These are phyloP conservation scores for Nemania abortiva DNA, from an alignment of 2,329 filamentous ascomycete genomes.

Conservation along the genomic window DNA sequence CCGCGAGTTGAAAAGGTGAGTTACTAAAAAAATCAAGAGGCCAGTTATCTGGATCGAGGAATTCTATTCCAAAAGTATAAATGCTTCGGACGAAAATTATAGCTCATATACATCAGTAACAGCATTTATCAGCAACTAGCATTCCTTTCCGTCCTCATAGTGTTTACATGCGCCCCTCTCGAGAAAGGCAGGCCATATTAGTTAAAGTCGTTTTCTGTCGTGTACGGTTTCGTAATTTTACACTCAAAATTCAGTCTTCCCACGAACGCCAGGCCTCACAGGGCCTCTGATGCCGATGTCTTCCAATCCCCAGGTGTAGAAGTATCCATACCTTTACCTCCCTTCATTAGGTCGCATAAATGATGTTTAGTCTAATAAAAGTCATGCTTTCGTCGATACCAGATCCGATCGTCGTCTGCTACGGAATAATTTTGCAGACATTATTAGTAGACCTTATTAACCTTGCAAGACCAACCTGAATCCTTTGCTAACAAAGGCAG, in stretches of 20 bases:
- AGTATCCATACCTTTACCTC: conserved; percentile 25
- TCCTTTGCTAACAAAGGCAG: conserved; percentile 83
- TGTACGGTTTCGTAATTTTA: conserved; percentile 31
- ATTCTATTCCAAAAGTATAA: not conserved
- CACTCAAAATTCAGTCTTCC: conserved; percentile 22
- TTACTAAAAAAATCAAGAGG: not conserved
- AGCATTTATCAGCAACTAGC: not conserved
- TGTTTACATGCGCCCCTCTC: not conserved
- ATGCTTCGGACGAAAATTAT: not conserved
- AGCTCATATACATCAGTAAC: not conserved
- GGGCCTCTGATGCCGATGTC: conserved; percentile 22
- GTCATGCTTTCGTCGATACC: conserved; percentile 14
- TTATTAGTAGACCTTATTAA: conserved; percentile 76
- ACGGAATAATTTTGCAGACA: conserved; percentile 6
- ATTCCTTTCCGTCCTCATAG: not conserved
- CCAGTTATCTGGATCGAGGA: not conserved
- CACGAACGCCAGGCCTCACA: conserved; percentile 33
- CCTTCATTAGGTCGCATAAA: conserved; percentile 37
- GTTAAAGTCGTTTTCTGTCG: conserved; percentile 24
- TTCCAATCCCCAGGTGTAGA: conserved; percentile 18
- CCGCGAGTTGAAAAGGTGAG: not conserved
- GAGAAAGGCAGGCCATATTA: not conserved
- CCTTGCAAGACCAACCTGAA: conserved; percentile 91
- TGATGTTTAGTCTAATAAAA: conserved; percentile 29
- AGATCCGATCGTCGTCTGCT: conserved; percentile 3